Percentiles rank a stretch among this genome's conserved stretches.
Evolutionary conservation across 805 yeast species (phyloP).

Genomic region (Candida ortonii): DNA sequence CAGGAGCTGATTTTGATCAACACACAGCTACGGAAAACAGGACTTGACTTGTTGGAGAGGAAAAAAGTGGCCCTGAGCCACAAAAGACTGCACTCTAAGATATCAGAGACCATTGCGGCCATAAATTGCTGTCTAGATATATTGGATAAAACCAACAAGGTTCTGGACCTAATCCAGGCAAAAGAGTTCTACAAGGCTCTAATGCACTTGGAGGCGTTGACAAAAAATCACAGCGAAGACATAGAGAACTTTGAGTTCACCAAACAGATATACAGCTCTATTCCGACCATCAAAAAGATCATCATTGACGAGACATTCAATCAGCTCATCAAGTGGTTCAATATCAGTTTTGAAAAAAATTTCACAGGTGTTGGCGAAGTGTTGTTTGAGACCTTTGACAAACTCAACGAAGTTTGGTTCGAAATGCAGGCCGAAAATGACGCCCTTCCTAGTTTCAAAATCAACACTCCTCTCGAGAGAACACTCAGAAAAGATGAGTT

Average conservation of each 20-base stretch:
- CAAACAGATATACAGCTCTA: slow-evolving; percentile 64
- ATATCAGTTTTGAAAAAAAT: slow-evolving; percentile 59
- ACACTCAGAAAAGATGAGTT: slow-evolving; percentile 56
- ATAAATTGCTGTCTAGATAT: slow-evolving; percentile 75
- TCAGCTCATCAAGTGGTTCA: slow-evolving; percentile 62
- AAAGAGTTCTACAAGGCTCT: slow-evolving; percentile 83
- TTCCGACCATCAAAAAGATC: slow-evolving; percentile 70
- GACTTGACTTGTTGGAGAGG: slow-evolving; percentile 58
- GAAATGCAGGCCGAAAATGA: slow-evolving; percentile 41
- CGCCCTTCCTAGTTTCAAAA: slow-evolving; percentile 53
- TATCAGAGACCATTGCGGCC: slow-evolving; percentile 67
- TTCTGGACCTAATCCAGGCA: slow-evolving; percentile 73
- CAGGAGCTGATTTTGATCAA: slow-evolving; percentile 56
- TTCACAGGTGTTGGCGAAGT: slow-evolving; percentile 55
- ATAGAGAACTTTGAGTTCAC: slow-evolving; percentile 70
- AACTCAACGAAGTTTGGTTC: slow-evolving; percentile 62
- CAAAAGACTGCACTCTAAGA: slow-evolving; percentile 62
- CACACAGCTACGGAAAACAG: slow-evolving; percentile 57
- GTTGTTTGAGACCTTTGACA: slow-evolving; percentile 50
- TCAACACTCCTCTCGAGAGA: slow-evolving; percentile 83
- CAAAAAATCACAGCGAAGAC: slow-evolving; percentile 63
- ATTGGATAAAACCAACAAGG: slow-evolving; percentile 79
- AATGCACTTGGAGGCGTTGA: slow-evolving; percentile 73
- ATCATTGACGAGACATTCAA: slow-evolving; percentile 74
- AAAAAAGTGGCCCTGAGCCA: slow-evolving; percentile 58